A percentile compares a stretch with the other conserved stretches of the same genome.
Evolutionary conservation across 2,329 filamentous ascomycete species (phyloP).

Genomic region (Xylaria sp.): DNA sequence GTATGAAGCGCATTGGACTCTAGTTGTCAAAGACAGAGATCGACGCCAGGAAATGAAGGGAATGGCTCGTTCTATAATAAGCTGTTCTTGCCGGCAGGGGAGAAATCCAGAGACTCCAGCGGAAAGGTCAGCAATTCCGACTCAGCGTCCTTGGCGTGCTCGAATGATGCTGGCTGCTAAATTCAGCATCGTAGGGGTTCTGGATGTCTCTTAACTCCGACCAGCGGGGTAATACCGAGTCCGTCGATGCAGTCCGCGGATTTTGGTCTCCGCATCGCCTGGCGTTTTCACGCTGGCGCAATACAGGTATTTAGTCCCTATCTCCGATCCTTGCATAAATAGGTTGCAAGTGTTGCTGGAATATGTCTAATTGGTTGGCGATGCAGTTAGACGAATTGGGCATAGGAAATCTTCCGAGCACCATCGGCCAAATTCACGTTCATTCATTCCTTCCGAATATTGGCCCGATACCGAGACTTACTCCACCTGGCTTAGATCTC

Average conservation of each 20-base stretch:
- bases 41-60: not conserved
- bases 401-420: not conserved
- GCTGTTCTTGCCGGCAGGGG: not conserved
- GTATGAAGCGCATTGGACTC: slow-evolving; percentile 30
- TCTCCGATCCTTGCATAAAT: not conserved
- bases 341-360: not conserved
- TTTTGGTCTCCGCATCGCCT: not conserved
- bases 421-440: not conserved
- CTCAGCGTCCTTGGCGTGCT: too few species aligned
- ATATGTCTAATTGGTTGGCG: not conserved
- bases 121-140: not conserved
- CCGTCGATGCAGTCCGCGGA: not conserved
- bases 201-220: not conserved
- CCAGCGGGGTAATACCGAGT: not conserved
- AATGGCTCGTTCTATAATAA: not conserved
- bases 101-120: too few species aligned
- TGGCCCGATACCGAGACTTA: not conserved
- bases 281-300: not conserved
- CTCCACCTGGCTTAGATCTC: not conserved
- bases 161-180: slow-evolving; percentile 2
- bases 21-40: not conserved
- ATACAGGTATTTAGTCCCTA: not conserved
- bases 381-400: not conserved
- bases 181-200: not conserved
- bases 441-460: not conserved